phyloP scores from a whole-genome alignment of 2,329 filamentous ascomycete genomes.

The Leptographium lundbergii region DNA sequence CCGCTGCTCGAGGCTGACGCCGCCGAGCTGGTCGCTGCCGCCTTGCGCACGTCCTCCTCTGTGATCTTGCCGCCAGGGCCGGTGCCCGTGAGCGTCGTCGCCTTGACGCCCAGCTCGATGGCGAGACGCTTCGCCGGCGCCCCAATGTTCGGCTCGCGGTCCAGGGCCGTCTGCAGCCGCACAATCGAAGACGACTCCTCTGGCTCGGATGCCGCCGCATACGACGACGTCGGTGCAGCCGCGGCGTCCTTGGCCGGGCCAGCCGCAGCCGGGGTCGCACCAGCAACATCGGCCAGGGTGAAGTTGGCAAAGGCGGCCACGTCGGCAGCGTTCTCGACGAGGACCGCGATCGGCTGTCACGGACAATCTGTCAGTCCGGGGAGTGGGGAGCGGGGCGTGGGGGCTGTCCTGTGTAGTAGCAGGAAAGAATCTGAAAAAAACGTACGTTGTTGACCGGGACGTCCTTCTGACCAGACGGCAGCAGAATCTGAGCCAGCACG shows the following conservation, averaged over 20 bases:
- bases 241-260: constrained; percentile 42
- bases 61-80: constrained; percentile 80
- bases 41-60: constrained; percentile 88
- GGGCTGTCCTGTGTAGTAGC: too few relatives aligned
- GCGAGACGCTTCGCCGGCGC: constrained; percentile 71
- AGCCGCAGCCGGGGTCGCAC: constrained; percentile 35
- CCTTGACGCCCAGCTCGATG: constrained; percentile 66
- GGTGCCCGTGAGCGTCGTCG: constrained; percentile 64
- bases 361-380: too few relatives aligned
- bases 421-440: constrained; percentile 15
- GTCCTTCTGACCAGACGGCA: constrained; percentile 88
- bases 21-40: constrained; percentile 13
- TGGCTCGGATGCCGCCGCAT: constrained; percentile 37
- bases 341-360: constrained; percentile 77
- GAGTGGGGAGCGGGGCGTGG: background rate
- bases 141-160: constrained; percentile 64
- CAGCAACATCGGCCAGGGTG: constrained; percentile 75
- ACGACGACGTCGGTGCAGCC: constrained; percentile 33
- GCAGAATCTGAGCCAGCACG: constrained; percentile 77
- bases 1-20: constrained; percentile 27
- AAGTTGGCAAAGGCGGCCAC: constrained; percentile 81
- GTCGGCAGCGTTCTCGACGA: constrained; percentile 86
- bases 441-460: constrained; percentile 86
- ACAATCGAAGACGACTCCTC: constrained; percentile 63
- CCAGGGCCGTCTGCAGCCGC: constrained; percentile 69